Evolutionary conservation across 305 asterid genomes (phyloP).

Genomic region (Vinca major): DNA sequence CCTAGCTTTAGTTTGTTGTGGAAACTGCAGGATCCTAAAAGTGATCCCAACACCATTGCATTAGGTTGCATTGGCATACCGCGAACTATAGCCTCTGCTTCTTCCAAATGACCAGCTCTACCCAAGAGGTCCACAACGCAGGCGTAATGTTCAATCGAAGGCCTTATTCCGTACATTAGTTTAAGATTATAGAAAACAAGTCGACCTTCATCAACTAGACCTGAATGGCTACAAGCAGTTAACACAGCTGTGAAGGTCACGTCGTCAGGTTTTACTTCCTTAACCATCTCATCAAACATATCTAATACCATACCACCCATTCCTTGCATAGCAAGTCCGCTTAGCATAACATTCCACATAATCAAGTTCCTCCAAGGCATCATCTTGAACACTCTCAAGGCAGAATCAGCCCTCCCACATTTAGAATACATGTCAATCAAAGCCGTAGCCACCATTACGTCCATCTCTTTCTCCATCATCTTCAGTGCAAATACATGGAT

Average conservation of each 20-base stretch:
- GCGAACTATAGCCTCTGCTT: constrained; percentile 58
- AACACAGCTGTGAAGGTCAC: constrained; percentile 59
- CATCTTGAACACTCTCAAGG: constrained; percentile 39
- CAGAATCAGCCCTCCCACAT: constrained; percentile 51
- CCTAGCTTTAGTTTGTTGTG: constrained; percentile 44
- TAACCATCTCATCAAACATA: constrained; percentile 48
- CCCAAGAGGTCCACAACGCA: constrained; percentile 70
- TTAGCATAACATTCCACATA: constrained; percentile 65
- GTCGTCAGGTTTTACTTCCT: constrained; percentile 52
- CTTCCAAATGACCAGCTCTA: constrained; percentile 57
- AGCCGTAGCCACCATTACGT: constrained; percentile 49
- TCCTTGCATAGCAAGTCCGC: constrained; percentile 82
- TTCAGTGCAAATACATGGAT: constrained; percentile 46
- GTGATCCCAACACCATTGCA: constrained; percentile 68
- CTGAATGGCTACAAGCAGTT: constrained; percentile 79
- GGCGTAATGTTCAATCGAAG: constrained; percentile 69
- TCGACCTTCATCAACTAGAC: constrained; percentile 58
- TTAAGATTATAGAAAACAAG: constrained; percentile 42
- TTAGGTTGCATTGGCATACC: constrained; percentile 67
- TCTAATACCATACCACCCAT: constrained; percentile 38
- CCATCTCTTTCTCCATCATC: constrained; percentile 24
- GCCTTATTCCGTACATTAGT: constrained; percentile 29
- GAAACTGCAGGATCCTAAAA: constrained; percentile 61
- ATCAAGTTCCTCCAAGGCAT: constrained; percentile 39
- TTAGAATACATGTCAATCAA: constrained; percentile 80